phyloP scores from a whole-genome alignment of 2,329 filamentous ascomycete species.

The Alternaria consortialis region DNA sequence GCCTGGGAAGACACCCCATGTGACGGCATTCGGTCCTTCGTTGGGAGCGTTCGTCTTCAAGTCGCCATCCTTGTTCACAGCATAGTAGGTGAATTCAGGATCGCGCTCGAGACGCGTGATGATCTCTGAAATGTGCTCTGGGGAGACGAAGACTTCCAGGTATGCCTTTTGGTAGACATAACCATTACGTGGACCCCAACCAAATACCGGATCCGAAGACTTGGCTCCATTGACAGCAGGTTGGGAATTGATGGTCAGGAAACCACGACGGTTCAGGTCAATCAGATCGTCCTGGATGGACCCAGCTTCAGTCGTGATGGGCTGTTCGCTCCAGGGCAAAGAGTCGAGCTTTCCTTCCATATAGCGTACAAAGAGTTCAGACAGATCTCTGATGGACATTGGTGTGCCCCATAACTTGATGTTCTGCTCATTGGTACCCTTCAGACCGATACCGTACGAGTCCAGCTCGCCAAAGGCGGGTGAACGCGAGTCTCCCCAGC shows the following conservation, averaged over 20 bases:
- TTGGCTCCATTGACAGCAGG: slow-evolving; percentile 91
- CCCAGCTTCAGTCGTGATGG: slow-evolving; percentile 83
- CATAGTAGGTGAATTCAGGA: slow-evolving; percentile 90
- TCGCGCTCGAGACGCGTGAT: slow-evolving; percentile 79
- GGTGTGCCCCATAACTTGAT: slow-evolving; percentile 94
- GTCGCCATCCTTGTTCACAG: slow-evolving; percentile 83
- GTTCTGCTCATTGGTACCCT: slow-evolving; percentile 95
- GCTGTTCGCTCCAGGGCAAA: slow-evolving; percentile 92
- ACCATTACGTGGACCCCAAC: slow-evolving; percentile 93
- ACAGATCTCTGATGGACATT: slow-evolving; percentile 78
- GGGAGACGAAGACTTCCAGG: slow-evolving; percentile 87
- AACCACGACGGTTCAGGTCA: slow-evolving; percentile 81
- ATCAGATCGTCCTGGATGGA: slow-evolving; percentile 80
- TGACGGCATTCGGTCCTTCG: slow-evolving; percentile 95
- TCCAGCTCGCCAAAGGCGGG: slow-evolving; percentile 96
- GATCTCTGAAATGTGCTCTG: slow-evolving; percentile 79
- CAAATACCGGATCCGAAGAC: slow-evolving; percentile 85
- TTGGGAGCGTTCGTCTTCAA: slow-evolving; percentile 84
- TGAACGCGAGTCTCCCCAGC: slow-evolving; percentile 96
- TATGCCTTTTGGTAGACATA: slow-evolving; percentile 99
- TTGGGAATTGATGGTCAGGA: slow-evolving; percentile 97
- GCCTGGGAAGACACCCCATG: slow-evolving; percentile 98
- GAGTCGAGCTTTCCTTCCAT: slow-evolving; percentile 81
- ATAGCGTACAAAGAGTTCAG: slow-evolving; percentile 84
- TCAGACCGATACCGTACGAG: slow-evolving; percentile 90